phyloP scores from a whole-genome alignment of 2,329 filamentous ascomycete species.

The Monosporascus sp. region DNA sequence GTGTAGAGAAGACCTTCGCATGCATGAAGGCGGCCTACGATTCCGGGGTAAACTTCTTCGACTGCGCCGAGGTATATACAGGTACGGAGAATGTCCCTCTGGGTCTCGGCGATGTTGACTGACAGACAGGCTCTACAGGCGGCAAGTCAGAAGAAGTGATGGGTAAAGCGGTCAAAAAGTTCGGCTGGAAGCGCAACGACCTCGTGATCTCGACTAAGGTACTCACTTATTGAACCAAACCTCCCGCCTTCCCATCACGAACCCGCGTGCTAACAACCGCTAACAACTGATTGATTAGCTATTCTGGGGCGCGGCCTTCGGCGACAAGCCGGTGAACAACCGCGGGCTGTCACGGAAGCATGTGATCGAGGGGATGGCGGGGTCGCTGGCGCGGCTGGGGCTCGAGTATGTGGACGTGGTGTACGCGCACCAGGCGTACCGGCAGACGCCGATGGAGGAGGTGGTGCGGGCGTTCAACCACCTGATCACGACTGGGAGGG shows the following conservation, averaged over 20 bases:
- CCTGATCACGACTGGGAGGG: slow-evolving; percentile 61
- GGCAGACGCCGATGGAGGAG: slow-evolving; percentile 65
- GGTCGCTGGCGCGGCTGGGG: slow-evolving; percentile 51
- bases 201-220: slow-evolving; percentile 58
- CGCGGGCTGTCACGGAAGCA: slow-evolving; percentile 64
- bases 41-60: slow-evolving; percentile 58
- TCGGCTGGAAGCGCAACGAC: slow-evolving; percentile 56
- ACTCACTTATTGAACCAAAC: not conserved
- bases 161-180: slow-evolving; percentile 55
- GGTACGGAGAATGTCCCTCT: slow-evolving; percentile 8
- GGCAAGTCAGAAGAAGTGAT: slow-evolving; percentile 61
- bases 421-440: slow-evolving; percentile 64
- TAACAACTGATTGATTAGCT: slow-evolving; percentile 36
- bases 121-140: slow-evolving; percentile 37
- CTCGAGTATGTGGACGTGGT: slow-evolving; percentile 63
- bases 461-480: slow-evolving; percentile 67
- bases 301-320: slow-evolving; percentile 58
- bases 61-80: slow-evolving; percentile 45
- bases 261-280: not conserved
- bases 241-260: not conserved
- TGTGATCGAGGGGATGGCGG: slow-evolving; percentile 60
- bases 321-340: slow-evolving; percentile 61
- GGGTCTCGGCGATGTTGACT: not conserved
- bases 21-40: slow-evolving; percentile 60
- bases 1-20: slow-evolving; percentile 50